Conservation (phyloP, 768 basidiomycete species). For the Trametes cubensis region DNA sequence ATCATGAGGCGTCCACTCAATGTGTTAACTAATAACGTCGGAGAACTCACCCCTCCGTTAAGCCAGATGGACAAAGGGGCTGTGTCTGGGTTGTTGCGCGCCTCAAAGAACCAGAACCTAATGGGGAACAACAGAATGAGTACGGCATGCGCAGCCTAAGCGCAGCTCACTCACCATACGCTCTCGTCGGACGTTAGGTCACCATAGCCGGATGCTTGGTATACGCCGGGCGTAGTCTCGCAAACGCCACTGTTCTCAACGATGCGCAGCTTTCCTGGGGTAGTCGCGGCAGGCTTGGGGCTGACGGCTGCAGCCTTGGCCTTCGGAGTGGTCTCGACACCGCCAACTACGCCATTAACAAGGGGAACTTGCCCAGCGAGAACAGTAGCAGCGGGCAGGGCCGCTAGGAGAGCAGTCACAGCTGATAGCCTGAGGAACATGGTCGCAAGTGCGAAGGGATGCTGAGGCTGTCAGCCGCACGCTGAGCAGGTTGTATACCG, state of each 20-base stretch:
- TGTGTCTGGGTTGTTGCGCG: constrained; percentile 60
- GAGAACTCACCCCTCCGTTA: constrained; percentile 51
- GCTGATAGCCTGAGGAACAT: constrained; percentile 27
- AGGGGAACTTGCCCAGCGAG: constrained; percentile 48
- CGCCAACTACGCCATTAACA: constrained; percentile 54
- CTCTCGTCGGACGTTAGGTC: constrained; percentile 60
- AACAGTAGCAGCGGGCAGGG: constrained; percentile 23
- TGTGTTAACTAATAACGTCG: neutral
- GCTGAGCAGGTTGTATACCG: neutral
- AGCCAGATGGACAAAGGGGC: constrained; percentile 71
- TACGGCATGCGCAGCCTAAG: neutral
- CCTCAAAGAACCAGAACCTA: constrained; percentile 73
- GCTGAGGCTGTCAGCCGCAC: constrained; percentile 5
- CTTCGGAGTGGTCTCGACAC: constrained; percentile 35
- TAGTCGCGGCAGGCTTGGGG: constrained; percentile 24
- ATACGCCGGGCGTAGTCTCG: constrained; percentile 65
- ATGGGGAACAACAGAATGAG: neutral
- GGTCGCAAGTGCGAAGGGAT: constrained; percentile 6
- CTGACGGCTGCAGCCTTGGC: constrained; percentile 1
- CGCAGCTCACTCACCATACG: constrained; percentile 48
- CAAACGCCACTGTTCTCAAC: constrained; percentile 66
- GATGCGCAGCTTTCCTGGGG: constrained; percentile 54
- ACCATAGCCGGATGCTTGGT: constrained; percentile 65
- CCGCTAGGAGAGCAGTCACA: constrained; percentile 22
- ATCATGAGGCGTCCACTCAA: neutral